These are phyloP conservation scores for Dioscorea dumetorum DNA, from an alignment of 106 monocot genomes.

Conservation along the genomic window DNA sequence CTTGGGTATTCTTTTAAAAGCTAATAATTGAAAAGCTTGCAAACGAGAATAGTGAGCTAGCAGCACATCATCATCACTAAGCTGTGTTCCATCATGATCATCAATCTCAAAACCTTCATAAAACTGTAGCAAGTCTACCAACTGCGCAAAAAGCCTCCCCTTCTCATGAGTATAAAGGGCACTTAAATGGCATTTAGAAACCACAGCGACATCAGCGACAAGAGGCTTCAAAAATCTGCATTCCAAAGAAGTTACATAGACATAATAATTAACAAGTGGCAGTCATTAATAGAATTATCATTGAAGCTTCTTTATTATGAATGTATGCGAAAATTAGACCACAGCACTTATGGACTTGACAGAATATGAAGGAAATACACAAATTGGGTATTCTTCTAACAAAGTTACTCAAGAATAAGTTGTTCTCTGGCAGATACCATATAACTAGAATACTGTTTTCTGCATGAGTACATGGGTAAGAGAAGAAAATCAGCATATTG, in stretches of 20 bases:
- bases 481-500: not conserved
- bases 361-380: no score
- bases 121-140: conserved; percentile 94
- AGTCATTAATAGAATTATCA: no score
- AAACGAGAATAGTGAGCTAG: conserved; percentile 91
- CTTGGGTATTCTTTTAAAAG: conserved; percentile 94
- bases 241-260: not conserved
- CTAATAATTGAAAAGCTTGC: conserved; percentile 91
- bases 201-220: conserved; percentile 89
- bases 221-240: conserved; percentile 86
- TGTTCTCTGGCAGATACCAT: no score
- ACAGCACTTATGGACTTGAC: no score
- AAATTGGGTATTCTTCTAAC: no score
- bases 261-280: no score
- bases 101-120: conserved; percentile 99
- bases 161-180: conserved; percentile 85
- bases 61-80: conserved; percentile 87
- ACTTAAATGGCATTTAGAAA: conserved; percentile 93
- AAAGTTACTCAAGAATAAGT: no score
- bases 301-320: no score
- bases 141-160: conserved; percentile 88
- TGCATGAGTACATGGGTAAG: not conserved
- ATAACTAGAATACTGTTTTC: no score
- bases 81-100: conserved; percentile 88
- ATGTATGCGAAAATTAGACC: no score